Evolutionary conservation across 2,329 filamentous ascomycete species (phyloP), one percentile per base, ranked within the genome.

Genomic region (Aspergillus sclerotialis): DNA sequence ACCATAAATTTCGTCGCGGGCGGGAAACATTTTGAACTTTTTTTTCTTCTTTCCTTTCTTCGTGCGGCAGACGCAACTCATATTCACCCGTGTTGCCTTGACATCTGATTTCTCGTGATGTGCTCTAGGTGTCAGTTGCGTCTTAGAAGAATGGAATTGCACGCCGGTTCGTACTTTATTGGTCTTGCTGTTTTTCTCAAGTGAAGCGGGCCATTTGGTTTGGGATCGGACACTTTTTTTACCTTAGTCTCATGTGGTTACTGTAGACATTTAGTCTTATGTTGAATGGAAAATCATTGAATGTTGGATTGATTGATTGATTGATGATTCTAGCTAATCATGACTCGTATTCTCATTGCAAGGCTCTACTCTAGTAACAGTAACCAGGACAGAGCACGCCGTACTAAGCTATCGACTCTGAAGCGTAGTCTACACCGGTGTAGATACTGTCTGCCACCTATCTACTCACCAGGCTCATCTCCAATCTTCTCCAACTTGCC

Each of bases 401-500:
- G n/a, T n/a, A n/a, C n/a, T n/a, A n/a, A n/a, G n/a, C n/a, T n/a
- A n/a, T n/a, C n/a, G n/a, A n/a, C n/a, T n/a, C n/a, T n/a, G n/a
- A n/a, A n/a, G n/a, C n/a, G n/a, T n/a, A n/a, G n/a, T n/a, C n/a
- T n/a, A n/a, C n/a, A n/a, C n/a, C n/a, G n/a, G n/a, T n/a, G n/a
- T n/a, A n/a, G n/a, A n/a, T 44, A 7, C 4, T 7, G 10, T n/a
- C 26, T 28, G 9, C 9, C 10, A 26, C 33, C 30, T 3, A 21
- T 31, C 37, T 67, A 80, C 58, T 81, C 75, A 35, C 78, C 78
- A 17, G 68, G 61, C 56, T 85, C 82, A 49, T 93, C 83, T 10
- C 81, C 86, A 56, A 95, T 77, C 78, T 96, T 96, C 73, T 96
- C 87, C 46, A 98, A 68, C 71, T 93, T 94, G 47, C 89, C 90